Base-by-base conservation (phyloP, 2,329 filamentous ascomycete species). In the Monosporascus sp. region DNA sequence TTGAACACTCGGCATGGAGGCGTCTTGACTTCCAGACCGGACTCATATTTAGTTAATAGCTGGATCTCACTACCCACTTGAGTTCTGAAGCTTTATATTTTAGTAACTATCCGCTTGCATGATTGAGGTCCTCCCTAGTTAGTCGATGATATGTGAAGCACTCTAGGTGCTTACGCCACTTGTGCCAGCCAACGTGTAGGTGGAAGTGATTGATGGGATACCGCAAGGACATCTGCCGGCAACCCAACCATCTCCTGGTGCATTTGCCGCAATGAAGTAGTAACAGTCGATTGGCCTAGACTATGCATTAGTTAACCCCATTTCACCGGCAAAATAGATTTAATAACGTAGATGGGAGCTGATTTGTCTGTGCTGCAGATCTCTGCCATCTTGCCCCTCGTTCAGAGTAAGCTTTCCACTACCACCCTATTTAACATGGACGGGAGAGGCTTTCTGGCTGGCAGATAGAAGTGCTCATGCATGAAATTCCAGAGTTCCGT, bases 281-380 rank as follows among this genome's bases (percentile, higher is more conserved):
- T 31, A 52, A 17, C 24, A 48, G 47, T 36, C 44, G 52, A 55
- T 41, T 51, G 38, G 51, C 50, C 53, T 58, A 58, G 53, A 48
- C 45, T 37, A 50, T 48, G 49, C 20, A 48, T 22, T 38, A 41
- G 51, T 60, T 55, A 48, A 61, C 53, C 31, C 57, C 55, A 59
- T 62, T 56, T 58, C 52, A 7, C 62, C 58, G 62, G 57, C 51
- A 62, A 64, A 65, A 62, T 57, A 49, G 51, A 8, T 54, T 56
- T 60, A 56, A 57, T 59, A 56, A 57, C 49, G 36, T 7, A 38
- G 46, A 49, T 37, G 35, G 27, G 17, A 48, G 48, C 52, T 61
- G 47, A 62, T 64, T 60, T 51, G 54, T 49, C 54, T 55, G 27
- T 51, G 36, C 41, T 48, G 51, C 39, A 43, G 37, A 57, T 50